Evolutionary conservation across 345 rosid genomes (phyloP), one percentile per base, ranked within the genome.

Genomic region (Citrus reticulata): DNA sequence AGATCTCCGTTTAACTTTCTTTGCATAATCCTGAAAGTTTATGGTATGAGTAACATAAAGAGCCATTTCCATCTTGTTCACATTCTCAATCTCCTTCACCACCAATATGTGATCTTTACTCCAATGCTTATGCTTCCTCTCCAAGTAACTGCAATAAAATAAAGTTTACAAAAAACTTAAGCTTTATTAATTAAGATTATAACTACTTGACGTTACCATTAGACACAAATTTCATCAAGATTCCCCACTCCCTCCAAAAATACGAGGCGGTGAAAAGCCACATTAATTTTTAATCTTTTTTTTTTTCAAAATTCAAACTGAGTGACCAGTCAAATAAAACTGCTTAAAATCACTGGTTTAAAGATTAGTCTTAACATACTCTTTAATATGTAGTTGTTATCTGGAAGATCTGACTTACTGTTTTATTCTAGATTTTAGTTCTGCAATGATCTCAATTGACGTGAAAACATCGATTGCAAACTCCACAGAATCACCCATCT

Each of bases 401-500:
- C 19, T n/a, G 7, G 20, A 19, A 27, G 62, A 5, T 14, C 34
- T 22, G 34, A 85, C 90, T 77, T 86, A 91, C 95, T 75, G 78
- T 73, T 80, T 85, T 17, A 90, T 87, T 82, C 76, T 83, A 75
- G 83, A 83, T 77, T 85, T 91, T 64, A 93, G 87, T 55, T 78
- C 73, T 20, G 79, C 90, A 13, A 93, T 89, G 57, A 82, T 89
- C 10, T 91, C 93, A 16, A 84, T 80, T 29, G 94, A 84, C 19
- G 98, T 90, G 1, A 90, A 84, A 35, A 93, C 68, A n/a, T 89
- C 84, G 22, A 93, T 81, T 3, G 87, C 73, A 86, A 93, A 93
- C 80, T 89, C 96, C 27, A 91, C 87, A 13, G 87, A 83, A 77
- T 93, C 96, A 27, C 91, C 82, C 98, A 93, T 93, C 70, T 91